Conservation (phyloP, 768 basidiomycete species). For the Serendipita vermifera region DNA sequence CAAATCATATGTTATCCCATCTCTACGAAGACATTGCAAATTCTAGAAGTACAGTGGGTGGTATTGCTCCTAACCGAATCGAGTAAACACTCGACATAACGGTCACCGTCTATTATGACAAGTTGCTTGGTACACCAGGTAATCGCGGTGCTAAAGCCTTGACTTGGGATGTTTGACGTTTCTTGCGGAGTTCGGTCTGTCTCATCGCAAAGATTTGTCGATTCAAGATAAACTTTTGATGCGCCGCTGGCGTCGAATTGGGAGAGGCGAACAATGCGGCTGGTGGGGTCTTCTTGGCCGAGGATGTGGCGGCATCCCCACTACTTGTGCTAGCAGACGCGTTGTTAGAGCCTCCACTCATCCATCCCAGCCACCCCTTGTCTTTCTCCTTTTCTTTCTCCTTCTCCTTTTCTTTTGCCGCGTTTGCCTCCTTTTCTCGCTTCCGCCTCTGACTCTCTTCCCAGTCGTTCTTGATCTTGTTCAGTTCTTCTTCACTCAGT, state of each 20-base stretch:
- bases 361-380: slow-evolving; percentile 18
- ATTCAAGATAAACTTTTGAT: slow-evolving; percentile 71
- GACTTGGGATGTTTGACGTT: slow-evolving; percentile 49
- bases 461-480: slow-evolving; percentile 67
- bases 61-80: too few relatives aligned
- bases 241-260: slow-evolving; percentile 22
- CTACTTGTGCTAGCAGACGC: slow-evolving; percentile 18
- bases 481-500: slow-evolving; percentile 55
- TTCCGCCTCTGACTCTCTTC: slow-evolving; percentile 57
- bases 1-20: too few relatives aligned
- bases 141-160: slow-evolving; percentile 60
- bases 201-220: slow-evolving; percentile 74
- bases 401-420: slow-evolving; percentile 30
- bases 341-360: slow-evolving; percentile 23
- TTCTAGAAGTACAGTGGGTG: too few relatives aligned
- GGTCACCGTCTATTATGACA: too few relatives aligned
- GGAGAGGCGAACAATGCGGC: slow-evolving; percentile 12
- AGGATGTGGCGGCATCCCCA: slow-evolving; percentile 25
- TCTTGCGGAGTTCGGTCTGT: slow-evolving; percentile 56
- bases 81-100: too few relatives aligned
- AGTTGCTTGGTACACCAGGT: slow-evolving; percentile 42
- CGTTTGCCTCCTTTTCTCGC: slow-evolving; percentile 37
- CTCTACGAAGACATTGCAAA: too few relatives aligned
- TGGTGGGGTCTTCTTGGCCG: slow-evolving; percentile 16
- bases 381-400: slow-evolving; percentile 22